Evolutionary conservation across 805 yeast species (phyloP).

Genomic region (Priceomyces castillae): DNA sequence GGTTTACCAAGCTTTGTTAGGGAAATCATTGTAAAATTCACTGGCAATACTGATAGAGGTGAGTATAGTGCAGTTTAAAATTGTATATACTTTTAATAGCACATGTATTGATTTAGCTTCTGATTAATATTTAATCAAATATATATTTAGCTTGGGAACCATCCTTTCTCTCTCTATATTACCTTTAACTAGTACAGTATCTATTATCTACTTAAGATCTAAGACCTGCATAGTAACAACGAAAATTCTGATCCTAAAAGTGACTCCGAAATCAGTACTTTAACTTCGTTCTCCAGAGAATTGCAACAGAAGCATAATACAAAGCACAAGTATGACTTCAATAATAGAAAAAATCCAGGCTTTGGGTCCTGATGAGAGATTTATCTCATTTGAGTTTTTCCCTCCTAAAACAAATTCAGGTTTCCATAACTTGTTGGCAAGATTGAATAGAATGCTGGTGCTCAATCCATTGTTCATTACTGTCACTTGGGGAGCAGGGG

Average conservation of each 20-base stretch:
- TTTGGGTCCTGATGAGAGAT: conserved; percentile 52
- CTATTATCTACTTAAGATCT: too few species aligned
- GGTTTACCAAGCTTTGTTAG: conserved; percentile 63
- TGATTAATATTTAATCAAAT: neutral
- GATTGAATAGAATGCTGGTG: conserved; percentile 85
- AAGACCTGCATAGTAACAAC: neutral
- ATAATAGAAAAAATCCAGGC: conserved; percentile 52
- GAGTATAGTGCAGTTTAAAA: conserved; percentile 88
- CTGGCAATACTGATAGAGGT: conserved; percentile 64
- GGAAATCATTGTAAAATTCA: conserved; percentile 67
- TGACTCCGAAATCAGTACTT: neutral
- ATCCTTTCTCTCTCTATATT: neutral
- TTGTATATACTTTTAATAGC: conserved; percentile 2
- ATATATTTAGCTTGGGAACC: too few species aligned
- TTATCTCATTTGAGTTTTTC: conserved; percentile 89
- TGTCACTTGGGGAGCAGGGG: conserved; percentile 99
- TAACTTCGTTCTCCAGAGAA: neutral
- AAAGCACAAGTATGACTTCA: conserved; percentile 22
- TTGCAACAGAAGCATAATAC: neutral
- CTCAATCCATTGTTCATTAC: conserved; percentile 88
- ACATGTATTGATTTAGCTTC: conserved; percentile 1
- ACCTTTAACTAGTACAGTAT: too few species aligned
- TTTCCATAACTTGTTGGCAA: conserved; percentile 74
- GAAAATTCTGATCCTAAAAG: neutral
- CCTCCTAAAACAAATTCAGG: conserved; percentile 97